Conservation (phyloP, 371 early-diverging fungal genomes). For the Conidiobolus incongruus region DNA sequence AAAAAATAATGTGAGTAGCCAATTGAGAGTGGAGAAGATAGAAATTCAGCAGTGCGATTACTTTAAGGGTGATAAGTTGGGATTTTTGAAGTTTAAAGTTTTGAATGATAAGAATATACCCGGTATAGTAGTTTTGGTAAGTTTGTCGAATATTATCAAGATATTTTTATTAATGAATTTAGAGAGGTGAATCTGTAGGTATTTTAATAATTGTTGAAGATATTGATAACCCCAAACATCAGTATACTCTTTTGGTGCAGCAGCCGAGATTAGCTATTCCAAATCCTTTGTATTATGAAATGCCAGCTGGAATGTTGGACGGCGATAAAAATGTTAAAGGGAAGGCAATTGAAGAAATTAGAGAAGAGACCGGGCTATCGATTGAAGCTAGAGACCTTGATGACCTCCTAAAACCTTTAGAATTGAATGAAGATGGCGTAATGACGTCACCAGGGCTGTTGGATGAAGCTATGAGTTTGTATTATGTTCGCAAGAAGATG, state of each 20-base stretch:
- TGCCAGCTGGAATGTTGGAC: slow-evolving; percentile 79
- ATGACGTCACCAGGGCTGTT: slow-evolving; percentile 63
- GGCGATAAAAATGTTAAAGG: slow-evolving; percentile 38
- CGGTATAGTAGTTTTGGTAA: not conserved
- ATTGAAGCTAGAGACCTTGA: slow-evolving; percentile 33
- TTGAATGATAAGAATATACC: not conserved
- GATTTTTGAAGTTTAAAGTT: not conserved
- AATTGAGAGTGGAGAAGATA: too few relatives aligned
- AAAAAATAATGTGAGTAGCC: too few relatives aligned
- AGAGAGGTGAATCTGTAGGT: not conserved
- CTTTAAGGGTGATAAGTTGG: slow-evolving; percentile 1
- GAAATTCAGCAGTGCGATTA: not conserved
- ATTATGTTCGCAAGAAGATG: slow-evolving; percentile 35
- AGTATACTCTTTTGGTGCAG: slow-evolving; percentile 32
- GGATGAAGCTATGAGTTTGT: slow-evolving; percentile 55
- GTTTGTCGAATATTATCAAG: too few relatives aligned
- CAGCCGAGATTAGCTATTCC: slow-evolving; percentile 58
- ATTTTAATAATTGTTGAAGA: not conserved
- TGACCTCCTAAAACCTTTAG: slow-evolving; percentile 32
- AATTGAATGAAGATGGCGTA: slow-evolving; percentile 24
- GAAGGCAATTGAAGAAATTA: slow-evolving; percentile 14
- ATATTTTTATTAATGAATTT: not conserved
- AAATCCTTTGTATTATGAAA: slow-evolving; percentile 28
- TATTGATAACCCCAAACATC: slow-evolving; percentile 5
- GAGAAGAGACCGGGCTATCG: slow-evolving; percentile 27